A percentile compares a stretch with the other conserved stretches of the same genome.
phyloP scores from a whole-genome alignment of 257 asterid species.

The Forsythia viridissima region DNA sequence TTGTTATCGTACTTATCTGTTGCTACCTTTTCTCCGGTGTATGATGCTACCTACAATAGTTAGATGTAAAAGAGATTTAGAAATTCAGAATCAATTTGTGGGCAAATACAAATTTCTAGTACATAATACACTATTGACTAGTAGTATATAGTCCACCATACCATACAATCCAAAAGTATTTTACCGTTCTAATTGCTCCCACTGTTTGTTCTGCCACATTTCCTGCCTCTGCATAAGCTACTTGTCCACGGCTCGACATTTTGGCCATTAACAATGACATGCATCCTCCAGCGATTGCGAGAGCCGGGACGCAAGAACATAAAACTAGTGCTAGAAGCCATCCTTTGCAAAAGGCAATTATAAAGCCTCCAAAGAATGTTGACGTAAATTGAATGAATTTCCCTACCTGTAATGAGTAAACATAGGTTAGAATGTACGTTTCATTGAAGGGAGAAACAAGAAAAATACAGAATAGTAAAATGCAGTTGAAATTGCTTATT shows the following conservation, averaged over 20 bases:
- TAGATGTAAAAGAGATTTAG: not conserved
- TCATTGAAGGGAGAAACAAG: no score
- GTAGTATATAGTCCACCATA: not conserved
- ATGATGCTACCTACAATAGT: conserved; percentile 59
- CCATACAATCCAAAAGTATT: not conserved
- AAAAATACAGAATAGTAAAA: not conserved
- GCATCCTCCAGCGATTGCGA: conserved; percentile 44
- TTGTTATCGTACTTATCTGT: conserved; percentile 45
- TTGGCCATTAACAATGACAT: conserved; percentile 41
- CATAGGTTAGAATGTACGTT: no score
- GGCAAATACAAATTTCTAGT: not conserved
- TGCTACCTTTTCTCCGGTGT: conserved; percentile 64
- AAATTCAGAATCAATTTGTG: not conserved
- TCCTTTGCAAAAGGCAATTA: conserved; percentile 49
- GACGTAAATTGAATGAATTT: conserved; percentile 46
- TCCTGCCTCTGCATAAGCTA: conserved; percentile 78
- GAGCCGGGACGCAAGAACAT: conserved; percentile 40
- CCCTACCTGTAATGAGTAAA: conserved; percentile 41
- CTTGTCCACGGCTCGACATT: conserved; percentile 55
- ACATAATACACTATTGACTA: not conserved
- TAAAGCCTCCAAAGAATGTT: conserved; percentile 47
- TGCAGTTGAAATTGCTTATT: not conserved
- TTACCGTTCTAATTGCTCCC: conserved; percentile 80
- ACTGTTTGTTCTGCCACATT: conserved; percentile 70
- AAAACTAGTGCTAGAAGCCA: conserved; percentile 49